These are phyloP conservation scores for Amyloporia xantha DNA, from an alignment of 768 basidiomycete genomes.

Conservation along the genomic window DNA sequence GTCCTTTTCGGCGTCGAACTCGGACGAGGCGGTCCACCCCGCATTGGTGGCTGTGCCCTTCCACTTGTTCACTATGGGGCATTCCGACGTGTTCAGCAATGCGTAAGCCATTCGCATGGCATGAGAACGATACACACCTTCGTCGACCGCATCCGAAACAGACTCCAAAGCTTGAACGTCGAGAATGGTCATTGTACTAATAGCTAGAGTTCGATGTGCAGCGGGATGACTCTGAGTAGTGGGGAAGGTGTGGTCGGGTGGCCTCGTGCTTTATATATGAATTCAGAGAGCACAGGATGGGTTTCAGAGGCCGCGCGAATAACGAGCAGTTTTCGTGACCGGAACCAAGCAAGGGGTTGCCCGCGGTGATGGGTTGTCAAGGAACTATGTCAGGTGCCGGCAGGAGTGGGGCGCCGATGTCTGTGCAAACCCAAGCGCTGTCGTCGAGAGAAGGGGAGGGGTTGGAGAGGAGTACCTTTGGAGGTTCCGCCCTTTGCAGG, in stretches of 20 bases:
- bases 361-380: not conserved
- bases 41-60: constrained; percentile 39
- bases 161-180: constrained; percentile 27
- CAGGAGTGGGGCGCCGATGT: not conserved
- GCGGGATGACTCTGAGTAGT: not conserved
- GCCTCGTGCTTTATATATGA: not conserved
- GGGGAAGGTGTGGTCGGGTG: not conserved
- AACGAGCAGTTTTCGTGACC: no score
- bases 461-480: no score
- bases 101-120: no score
- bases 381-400: not conserved
- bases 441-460: no score
- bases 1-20: constrained; percentile 58
- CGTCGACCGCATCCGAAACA: constrained; percentile 43
- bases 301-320: no score
- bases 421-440: no score
- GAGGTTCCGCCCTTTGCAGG: no score
- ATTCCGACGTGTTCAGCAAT: no score
- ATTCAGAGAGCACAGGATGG: not conserved
- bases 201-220: not conserved
- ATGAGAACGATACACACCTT: constrained; percentile 30
- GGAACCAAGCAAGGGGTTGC: not conserved
- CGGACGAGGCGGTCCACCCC: constrained; percentile 45
- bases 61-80: constrained; percentile 54
- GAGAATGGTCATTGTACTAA: not conserved